These are phyloP conservation scores for Plasmodium knowlesi DNA, from an alignment of 169 alveolate genomes.

Conservation along the genomic window DNA sequence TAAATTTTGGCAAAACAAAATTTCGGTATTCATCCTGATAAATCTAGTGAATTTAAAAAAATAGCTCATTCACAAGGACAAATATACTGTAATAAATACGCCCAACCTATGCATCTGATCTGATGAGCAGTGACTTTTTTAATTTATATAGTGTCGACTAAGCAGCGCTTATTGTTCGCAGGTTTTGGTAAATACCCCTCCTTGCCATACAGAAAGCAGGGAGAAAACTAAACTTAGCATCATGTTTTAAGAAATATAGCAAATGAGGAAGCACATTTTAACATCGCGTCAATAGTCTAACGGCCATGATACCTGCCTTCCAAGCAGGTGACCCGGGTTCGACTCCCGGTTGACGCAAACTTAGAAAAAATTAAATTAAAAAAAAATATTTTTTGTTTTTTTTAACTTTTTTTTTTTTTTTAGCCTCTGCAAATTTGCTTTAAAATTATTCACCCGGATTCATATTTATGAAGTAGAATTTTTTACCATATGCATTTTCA, in stretches of 20 bases:
- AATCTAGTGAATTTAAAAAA: not conserved
- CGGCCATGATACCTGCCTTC: constrained; percentile 99
- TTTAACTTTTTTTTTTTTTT: too few relatives aligned
- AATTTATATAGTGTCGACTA: not conserved
- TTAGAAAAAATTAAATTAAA: constrained; percentile 80
- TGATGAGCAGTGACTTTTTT: not conserved
- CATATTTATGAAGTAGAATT: not conserved
- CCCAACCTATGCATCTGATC: not conserved
- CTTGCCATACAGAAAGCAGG: not conserved
- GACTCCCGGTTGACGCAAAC: constrained; percentile 98
- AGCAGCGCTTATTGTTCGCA: not conserved
- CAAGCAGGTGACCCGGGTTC: constrained; percentile 99
- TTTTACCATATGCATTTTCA: not conserved
- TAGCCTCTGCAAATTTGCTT: not conserved
- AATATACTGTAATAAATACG: not conserved
- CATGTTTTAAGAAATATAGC: not conserved
- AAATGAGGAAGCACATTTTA: not conserved
- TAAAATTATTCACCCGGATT: not conserved
- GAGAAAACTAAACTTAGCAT: not conserved
- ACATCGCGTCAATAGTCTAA: constrained; percentile 95
- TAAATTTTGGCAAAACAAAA: not conserved
- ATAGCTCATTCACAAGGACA: not conserved
- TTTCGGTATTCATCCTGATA: not conserved
- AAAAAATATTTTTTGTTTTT: too few relatives aligned
- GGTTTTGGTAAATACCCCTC: not conserved